phyloP scores from a whole-genome alignment of 495 filamentous ascomycete species.

The Lentithecium fluviatile region DNA sequence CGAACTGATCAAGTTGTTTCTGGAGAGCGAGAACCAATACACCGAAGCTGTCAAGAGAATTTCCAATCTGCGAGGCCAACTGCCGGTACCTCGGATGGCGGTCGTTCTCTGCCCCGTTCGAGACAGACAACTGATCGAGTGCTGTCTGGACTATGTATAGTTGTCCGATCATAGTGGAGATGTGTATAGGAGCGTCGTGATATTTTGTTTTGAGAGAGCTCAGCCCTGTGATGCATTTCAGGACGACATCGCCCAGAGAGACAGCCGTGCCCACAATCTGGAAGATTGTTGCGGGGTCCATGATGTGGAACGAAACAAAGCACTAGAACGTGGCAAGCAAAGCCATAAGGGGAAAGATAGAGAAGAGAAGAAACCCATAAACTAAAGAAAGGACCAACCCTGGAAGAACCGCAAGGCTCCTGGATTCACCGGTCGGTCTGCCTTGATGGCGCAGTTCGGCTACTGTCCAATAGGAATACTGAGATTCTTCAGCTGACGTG shows the following conservation, averaged over 20 bases:
- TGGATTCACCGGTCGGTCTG: too few species aligned
- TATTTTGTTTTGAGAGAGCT: conserved; percentile 2
- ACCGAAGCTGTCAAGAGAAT: neutral
- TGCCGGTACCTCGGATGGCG: neutral
- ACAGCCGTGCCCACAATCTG: conserved; percentile 1
- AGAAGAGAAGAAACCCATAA: too few species aligned
- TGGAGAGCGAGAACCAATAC: neutral
- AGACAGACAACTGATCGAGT: neutral
- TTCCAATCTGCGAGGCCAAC: neutral
- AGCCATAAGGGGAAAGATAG: too few species aligned
- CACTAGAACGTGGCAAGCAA: too few species aligned
- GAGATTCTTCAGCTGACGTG: too few species aligned
- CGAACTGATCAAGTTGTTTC: neutral
- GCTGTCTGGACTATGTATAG: neutral
- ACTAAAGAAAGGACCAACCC: too few species aligned
- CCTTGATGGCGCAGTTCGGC: too few species aligned
- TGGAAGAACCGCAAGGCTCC: too few species aligned
- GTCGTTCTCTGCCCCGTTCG: neutral
- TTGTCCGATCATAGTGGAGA: neutral
- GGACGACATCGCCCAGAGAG: neutral
- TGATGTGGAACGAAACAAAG: neutral
- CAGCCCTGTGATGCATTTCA: conserved; percentile 1
- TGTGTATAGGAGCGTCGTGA: neutral
- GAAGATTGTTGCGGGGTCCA: neutral
- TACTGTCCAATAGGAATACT: too few species aligned